Evolutionary conservation across 192 early-diverging fungal species (phyloP), one percentile per base, ranked within the genome.

Genomic region (Backusella macrospora): DNA sequence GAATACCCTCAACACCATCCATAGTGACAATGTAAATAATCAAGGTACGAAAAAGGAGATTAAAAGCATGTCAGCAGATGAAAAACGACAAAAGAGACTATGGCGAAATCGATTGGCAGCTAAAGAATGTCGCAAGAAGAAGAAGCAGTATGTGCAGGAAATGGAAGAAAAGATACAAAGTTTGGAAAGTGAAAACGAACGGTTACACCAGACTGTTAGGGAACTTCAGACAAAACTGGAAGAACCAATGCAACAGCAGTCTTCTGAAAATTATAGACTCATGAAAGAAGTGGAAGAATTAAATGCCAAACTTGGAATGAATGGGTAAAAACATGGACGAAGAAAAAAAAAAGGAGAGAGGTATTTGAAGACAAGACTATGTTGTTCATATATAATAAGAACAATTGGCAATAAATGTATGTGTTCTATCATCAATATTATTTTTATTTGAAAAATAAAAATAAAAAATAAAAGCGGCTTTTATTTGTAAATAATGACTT

Each of bases 111-210:
- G 93, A 13, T 79, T 93, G 38, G 93, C 93, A 0, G 93, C 93
- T 68, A 93, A 93, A 78, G 93, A 93, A 73, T 94, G 92, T 69
- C 90, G 93, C 6, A 91, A 91, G 68, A 94, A 94, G 78, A 93
- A 93, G 80, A 94, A 94, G 76, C 81, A 81, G 16, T 93, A 89
- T 72, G 88, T 94, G 38, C 76, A 78, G 13, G 90, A 91, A 44
- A 83, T 94, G 55, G 91, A 93, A 72, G 83, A 89, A 42, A 87
- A 88, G 49, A 82, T 91, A 5, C 59, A 79, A 18, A 78, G 83
- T 38, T 65, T 93, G 23, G 87, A 90, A 66, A 81, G 87, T 15
- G 92, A 94, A 55, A 92, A 92, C 73, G 78, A 73, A 4, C 77
- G 69, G 16, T 71, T 92, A 70, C 85, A 85, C 65, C 89, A 90